Base-by-base conservation (phyloP, 352 stramenopile genomes). In the Phytophthora tubulina region DNA sequence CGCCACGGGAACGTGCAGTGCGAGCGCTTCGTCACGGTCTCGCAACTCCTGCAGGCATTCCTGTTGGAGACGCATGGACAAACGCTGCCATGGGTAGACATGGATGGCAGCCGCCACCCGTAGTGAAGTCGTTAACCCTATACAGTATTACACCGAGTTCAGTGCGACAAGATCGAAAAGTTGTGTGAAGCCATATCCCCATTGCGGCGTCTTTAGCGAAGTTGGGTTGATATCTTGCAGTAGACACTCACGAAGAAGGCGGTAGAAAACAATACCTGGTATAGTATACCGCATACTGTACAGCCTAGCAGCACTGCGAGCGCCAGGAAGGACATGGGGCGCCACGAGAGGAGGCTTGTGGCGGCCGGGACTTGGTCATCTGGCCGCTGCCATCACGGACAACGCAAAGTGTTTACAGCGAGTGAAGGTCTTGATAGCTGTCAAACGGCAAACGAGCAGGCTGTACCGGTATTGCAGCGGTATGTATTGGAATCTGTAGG, bases 41-140 rank as follows among this genome's bases (percentile, higher is more conserved):
- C 80, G 51, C 70, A 73, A 46, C 60, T 90, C 8, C 69, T 91
- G 36, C 77, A 76, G 17, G 53, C 75, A 27, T 93, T 93, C 59
- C 53, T 93, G n/a, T 57, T 77, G 6, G 80, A 87, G 55, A 54
- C 76, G 17, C 27, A 59, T 54, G 33, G 44, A 15, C 41, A 50
- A 30, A 48, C 65, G 32, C 59, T 36, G 32, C 55, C 46, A n/a
- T 53, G 41, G 57, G 31, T 51, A 49, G 17, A 52, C 30, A 52
- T 51, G 42, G 60, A 50, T 11, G 39, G 9, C 53, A 50, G 27
- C 53, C 11, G 15, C 31, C 13, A 33, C 41, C n/a, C 21, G 41
- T 46, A 46, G 41, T 46, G 3, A 27, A 27, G 39, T 15, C 14
- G 13, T 45, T 7, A 45, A 38, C 45, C n/a, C 35, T 31, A 15